A percentile compares a stretch with the other conserved stretches of the same genome.
Evolutionary conservation across 768 basidiomycete species (phyloP).

Genomic region (Pulveroboletus sp.): DNA sequence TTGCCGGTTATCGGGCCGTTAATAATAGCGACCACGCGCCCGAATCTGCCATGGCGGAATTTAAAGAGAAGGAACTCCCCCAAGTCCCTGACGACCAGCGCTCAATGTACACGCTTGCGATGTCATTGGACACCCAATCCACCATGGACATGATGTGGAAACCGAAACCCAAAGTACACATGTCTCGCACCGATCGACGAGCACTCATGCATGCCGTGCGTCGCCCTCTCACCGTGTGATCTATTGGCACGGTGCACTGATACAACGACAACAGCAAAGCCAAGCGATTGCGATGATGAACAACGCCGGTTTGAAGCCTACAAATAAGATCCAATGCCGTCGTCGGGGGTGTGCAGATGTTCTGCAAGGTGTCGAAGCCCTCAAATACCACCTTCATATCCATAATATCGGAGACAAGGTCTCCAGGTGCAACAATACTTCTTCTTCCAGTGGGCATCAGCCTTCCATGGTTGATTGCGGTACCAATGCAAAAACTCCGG

Average conservation of each 20-base stretch:
- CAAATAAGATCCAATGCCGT: conserved; percentile 37
- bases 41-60: not conserved
- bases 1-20: conserved; percentile 17
- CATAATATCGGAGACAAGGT: conserved; percentile 44
- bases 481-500: not conserved
- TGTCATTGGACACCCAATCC: conserved; percentile 7
- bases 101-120: conserved; percentile 25
- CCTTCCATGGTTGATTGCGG: not conserved
- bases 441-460: not conserved
- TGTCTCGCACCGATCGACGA: conserved; percentile 33
- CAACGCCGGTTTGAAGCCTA: conserved; percentile 24
- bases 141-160: conserved; percentile 30
- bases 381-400: conserved; percentile 52
- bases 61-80: conserved; percentile 15
- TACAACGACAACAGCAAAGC: conserved; percentile 12
- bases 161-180: conserved; percentile 31
- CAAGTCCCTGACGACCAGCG: conserved; percentile 20
- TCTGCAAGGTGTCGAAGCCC: conserved; percentile 38
- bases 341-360: conserved; percentile 43
- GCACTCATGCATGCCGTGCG: conserved; percentile 40
- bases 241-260: not conserved
- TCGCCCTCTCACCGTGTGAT: conserved; percentile 5
- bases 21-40: conserved; percentile 1
- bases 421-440: not conserved
- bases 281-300: conserved; percentile 27